Base-by-base conservation (phyloP, 1,284 basidiomycete species). In the Meira miltonrushii region DNA sequence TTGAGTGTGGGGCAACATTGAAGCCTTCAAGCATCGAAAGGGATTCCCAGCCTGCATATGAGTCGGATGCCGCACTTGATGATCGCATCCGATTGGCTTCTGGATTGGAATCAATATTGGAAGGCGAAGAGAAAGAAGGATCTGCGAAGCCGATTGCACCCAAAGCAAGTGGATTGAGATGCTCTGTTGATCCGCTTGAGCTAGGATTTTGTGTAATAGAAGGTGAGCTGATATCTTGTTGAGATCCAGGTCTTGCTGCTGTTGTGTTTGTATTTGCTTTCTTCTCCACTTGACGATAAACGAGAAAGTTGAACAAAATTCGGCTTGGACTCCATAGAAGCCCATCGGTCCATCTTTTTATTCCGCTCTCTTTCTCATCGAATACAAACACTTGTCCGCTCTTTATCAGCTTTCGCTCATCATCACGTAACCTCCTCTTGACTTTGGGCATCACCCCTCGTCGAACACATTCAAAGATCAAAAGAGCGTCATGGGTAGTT, bases 311-410 rank as follows among this genome's bases (percentile, higher is more conserved):
- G 74, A 90, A 90, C 49, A 96, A 82, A 46, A 96, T 92, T 52
- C 90, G 82, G 60, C 87, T 89, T 0, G 88, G 88, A 17, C 87
- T 88, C 94, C 93, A 97, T 72, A 90, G 88, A 78, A 91, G 87
- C 5, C 93, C 93, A 80, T 98, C 93, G 0, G 94, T 98, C 93
- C 94, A 97, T 53, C 94, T 85, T 81, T 95, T 96, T 82, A 98
- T 97, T 39, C 92, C 92, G 71, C 90, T 92, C 80, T 96, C 92
- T 70, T 90, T 87, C 81, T 96, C 93, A 79, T 98, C 92, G 77
- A 97, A 97, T 61, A 97, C 93, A 74, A 96, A 98, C 37, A 98
- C 90, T 2, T 89, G 89, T 59, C 94, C 94, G 8, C 89, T 92
- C 33, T 87, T 86, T 75, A 98, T 94, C 85, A 94, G 89, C 70